Percentiles rank a stretch among this genome's conserved stretches.
Evolutionary conservation across 768 basidiomycete species (phyloP).

Genomic region (Royoungia palumana): DNA sequence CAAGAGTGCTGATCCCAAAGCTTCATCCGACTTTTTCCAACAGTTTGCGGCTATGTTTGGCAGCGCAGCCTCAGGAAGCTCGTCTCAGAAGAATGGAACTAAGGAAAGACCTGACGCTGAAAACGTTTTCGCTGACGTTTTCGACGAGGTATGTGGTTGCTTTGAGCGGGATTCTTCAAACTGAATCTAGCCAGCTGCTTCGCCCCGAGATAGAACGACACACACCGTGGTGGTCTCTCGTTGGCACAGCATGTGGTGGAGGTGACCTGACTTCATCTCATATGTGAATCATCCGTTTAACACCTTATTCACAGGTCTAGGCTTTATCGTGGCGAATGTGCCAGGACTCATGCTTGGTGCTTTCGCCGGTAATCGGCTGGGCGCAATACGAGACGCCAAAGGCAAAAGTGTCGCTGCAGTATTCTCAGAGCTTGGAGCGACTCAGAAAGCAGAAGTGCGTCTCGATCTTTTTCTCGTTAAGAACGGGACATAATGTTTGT

Average conservation of each 20-base stretch:
- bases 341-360: slow-evolving; percentile 87
- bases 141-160: slow-evolving; percentile 70
- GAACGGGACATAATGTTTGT: background rate
- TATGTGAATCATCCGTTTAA: slow-evolving; percentile 29
- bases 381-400: slow-evolving; percentile 90
- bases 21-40: slow-evolving; percentile 72
- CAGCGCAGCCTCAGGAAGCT: slow-evolving; percentile 28
- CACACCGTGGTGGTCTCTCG: slow-evolving; percentile 71
- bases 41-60: slow-evolving; percentile 75
- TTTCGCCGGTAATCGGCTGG: slow-evolving; percentile 85
- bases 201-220: slow-evolving; percentile 76
- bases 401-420: slow-evolving; percentile 90
- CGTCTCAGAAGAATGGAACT: slow-evolving; percentile 32
- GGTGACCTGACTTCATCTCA: slow-evolving; percentile 30
- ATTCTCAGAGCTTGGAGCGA: slow-evolving; percentile 69
- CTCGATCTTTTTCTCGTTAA: background rate
- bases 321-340: slow-evolving; percentile 63
- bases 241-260: slow-evolving; percentile 69
- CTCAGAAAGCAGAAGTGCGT: slow-evolving; percentile 84
- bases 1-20: slow-evolving; percentile 58
- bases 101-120: slow-evolving; percentile 68
- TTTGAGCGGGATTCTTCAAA: background rate
- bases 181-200: slow-evolving; percentile 49
- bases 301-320: slow-evolving; percentile 32
- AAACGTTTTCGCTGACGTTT: slow-evolving; percentile 82